Evolutionary conservation across 805 yeast genomes (phyloP).

Genomic region (Pichia eremophila): DNA sequence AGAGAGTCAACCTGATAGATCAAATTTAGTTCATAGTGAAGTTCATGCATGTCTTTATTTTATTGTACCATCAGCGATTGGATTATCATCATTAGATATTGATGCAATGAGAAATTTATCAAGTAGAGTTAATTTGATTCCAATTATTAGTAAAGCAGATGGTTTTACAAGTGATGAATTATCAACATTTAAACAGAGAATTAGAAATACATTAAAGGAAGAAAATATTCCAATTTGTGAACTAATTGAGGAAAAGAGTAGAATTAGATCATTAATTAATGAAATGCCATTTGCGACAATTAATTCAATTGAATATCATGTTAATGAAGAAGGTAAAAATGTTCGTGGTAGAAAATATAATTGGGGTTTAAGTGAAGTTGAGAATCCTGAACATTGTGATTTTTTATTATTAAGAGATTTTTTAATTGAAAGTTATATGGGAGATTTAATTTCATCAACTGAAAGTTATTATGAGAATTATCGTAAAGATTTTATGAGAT

Average conservation of each 20-base stretch:
- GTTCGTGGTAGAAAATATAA: constrained; percentile 70
- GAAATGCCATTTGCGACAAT: constrained; percentile 65
- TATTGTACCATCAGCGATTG: constrained; percentile 57
- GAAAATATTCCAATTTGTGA: constrained; percentile 55
- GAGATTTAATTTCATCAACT: constrained; percentile 69
- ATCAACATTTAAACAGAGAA: constrained; percentile 40
- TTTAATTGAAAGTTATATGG: constrained; percentile 60
- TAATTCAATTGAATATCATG: constrained; percentile 47
- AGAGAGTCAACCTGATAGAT: constrained; percentile 65
- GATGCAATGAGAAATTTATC: constrained; percentile 64
- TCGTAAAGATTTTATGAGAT: constrained; percentile 45
- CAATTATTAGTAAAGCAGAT: constrained; percentile 77
- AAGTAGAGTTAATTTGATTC: constrained; percentile 68
- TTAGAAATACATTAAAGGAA: constrained; percentile 40
- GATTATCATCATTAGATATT: constrained; percentile 58
- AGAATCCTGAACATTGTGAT: constrained; percentile 70
- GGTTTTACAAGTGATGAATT: constrained; percentile 53
- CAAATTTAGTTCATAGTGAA: constrained; percentile 46
- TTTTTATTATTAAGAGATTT: constrained; percentile 55
- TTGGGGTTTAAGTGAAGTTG: constrained; percentile 87
- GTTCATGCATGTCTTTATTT: constrained; percentile 85
- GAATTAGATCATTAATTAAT: constrained; percentile 25
- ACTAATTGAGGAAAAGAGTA: constrained; percentile 30
- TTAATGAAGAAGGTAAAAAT: constrained; percentile 33
- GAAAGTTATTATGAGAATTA: constrained; percentile 69